Conservation (phyloP, 1,284 basidiomycete genomes). For the Melanopsichium pennsylvanicum region DNA sequence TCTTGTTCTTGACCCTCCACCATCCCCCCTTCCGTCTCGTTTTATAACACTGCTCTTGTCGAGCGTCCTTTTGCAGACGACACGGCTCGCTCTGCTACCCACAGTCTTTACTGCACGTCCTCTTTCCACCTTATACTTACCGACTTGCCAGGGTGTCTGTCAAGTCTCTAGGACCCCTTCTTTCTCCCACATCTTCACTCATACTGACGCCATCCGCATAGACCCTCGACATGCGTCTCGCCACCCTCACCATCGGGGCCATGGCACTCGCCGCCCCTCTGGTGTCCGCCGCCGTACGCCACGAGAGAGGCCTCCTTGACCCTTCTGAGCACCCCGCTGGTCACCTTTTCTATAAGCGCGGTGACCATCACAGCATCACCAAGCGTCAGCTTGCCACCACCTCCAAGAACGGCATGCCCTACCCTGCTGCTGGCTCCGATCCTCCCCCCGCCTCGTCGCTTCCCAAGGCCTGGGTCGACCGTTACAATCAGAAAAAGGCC, state of each 20-base stretch:
- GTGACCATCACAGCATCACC: conserved; percentile 31
- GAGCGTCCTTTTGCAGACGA: conserved; percentile 7
- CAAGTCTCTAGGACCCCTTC: neutral
- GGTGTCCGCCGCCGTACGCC: conserved; percentile 19
- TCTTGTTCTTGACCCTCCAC: neutral
- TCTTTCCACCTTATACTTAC: conserved; percentile 13
- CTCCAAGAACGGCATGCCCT: conserved; percentile 53
- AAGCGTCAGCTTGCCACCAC: conserved; percentile 42
- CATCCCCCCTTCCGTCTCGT: neutral
- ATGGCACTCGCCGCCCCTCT: conserved; percentile 40
- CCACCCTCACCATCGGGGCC: conserved; percentile 32
- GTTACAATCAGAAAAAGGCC: conserved; percentile 72
- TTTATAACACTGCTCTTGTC: conserved; percentile 3
- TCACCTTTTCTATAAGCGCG: conserved; percentile 41
- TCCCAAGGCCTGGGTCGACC: conserved; percentile 72
- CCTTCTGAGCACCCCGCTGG: conserved; percentile 39
- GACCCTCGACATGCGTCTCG: conserved; percentile 32
- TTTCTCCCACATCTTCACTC: neutral
- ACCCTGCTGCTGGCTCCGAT: conserved; percentile 46
- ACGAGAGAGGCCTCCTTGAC: conserved; percentile 38
- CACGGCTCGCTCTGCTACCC: conserved; percentile 9
- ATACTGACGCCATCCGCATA: neutral
- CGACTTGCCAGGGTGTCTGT: neutral
- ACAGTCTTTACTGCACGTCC: conserved; percentile 36
- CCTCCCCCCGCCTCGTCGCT: conserved; percentile 47